phyloP scores from a whole-genome alignment of 139 green algal species.

The Ostreobium quekettii region DNA sequence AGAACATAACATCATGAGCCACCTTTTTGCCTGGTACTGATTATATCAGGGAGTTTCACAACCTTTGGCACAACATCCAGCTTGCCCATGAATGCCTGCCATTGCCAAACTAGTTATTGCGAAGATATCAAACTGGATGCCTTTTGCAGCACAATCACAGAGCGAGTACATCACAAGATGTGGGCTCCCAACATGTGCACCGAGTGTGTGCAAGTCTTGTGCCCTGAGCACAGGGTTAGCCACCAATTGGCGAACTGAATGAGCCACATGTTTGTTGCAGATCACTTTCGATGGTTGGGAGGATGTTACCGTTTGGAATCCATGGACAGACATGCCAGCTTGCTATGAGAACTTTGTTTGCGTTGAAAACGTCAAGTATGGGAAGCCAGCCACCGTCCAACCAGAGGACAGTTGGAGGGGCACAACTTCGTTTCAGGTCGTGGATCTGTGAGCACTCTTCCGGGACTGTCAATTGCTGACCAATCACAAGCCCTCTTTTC shows the following conservation, averaged over 20 bases:
- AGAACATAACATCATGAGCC: too few species aligned
- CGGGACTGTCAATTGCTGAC: too few species aligned
- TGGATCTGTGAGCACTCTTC: conserved; percentile 30
- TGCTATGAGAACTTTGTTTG: conserved; percentile 82
- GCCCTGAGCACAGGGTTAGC: too few species aligned
- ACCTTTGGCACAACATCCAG: too few species aligned
- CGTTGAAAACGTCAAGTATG: conserved; percentile 72
- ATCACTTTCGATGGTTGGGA: conserved; percentile 35
- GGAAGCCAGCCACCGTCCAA: conserved; percentile 35
- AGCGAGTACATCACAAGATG: not conserved
- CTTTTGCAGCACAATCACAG: not conserved
- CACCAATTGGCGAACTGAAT: not conserved
- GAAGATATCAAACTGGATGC: too few species aligned
- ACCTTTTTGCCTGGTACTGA: too few species aligned
- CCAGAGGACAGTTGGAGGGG: conserved; percentile 54
- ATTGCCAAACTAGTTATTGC: too few species aligned
- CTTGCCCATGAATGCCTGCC: too few species aligned
- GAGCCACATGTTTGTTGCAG: conserved; percentile 1
- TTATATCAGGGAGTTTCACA: too few species aligned
- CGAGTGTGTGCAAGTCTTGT: too few species aligned
- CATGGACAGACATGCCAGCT: conserved; percentile 41
- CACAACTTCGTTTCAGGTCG: conserved; percentile 33
- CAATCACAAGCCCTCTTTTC: too few species aligned
- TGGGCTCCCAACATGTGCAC: too few species aligned
- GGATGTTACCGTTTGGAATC: conserved; percentile 62